Conservation (phyloP, 305 asterid species). For the Fraxinus floribunda region DNA sequence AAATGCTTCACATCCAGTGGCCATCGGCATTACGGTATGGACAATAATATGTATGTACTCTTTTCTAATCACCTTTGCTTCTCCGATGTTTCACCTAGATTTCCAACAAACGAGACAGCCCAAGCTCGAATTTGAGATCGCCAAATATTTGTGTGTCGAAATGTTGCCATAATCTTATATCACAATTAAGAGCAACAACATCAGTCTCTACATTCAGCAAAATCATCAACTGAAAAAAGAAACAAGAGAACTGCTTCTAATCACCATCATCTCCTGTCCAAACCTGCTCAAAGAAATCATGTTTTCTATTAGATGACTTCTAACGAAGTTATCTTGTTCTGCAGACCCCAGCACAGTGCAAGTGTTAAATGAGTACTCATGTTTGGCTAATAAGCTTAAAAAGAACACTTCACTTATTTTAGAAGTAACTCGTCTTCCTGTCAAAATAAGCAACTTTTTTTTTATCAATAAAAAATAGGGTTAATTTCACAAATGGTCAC, state of each 20-base stretch:
- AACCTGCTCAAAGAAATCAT: constrained; percentile 4
- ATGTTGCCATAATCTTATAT: background rate
- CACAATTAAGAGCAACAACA: background rate
- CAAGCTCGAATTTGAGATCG: background rate
- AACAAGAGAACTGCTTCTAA: background rate
- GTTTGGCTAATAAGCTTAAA: no score
- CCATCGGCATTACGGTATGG: background rate
- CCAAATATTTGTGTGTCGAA: background rate
- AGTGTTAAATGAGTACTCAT: no score
- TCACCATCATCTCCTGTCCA: constrained; percentile 23
- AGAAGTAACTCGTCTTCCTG: no score
- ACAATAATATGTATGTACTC: background rate
- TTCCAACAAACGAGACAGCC: background rate
- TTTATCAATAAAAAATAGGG: no score
- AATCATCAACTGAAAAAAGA: background rate
- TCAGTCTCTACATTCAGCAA: background rate
- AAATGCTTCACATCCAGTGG: background rate
- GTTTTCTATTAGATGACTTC: background rate
- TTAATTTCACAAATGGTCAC: no score
- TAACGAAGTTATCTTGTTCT: no score
- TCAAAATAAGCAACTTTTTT: no score
- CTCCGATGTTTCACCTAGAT: background rate
- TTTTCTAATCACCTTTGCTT: background rate
- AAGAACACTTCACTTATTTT: no score
- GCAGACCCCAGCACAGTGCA: no score